phyloP scores from a whole-genome alignment of 2,329 filamentous ascomycete species.

The Atkinsonella hypoxylon region DNA sequence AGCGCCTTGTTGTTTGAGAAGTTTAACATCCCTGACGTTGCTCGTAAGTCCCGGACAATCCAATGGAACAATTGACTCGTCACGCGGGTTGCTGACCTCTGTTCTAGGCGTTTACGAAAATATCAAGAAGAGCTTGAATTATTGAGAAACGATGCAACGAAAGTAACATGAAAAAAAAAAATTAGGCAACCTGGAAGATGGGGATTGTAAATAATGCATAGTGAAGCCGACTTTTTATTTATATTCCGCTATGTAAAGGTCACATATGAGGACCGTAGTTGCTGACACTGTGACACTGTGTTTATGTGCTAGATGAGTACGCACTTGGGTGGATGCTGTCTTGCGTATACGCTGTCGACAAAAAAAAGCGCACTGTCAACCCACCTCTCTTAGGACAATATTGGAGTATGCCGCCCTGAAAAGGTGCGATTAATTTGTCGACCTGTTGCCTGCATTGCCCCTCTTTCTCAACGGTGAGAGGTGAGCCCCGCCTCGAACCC shows the following conservation, averaged over 20 bases:
- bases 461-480: not conserved
- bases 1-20: slow-evolving; percentile 68
- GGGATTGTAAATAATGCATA: slow-evolving; percentile 4
- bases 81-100: not conserved
- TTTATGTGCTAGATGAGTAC: too few species aligned
- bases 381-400: too few species aligned
- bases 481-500: slow-evolving; percentile 13
- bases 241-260: too few species aligned
- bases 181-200: not conserved
- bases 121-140: slow-evolving; percentile 55
- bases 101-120: slow-evolving; percentile 56
- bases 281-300: too few species aligned
- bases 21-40: slow-evolving; percentile 74
- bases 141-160: slow-evolving; percentile 26
- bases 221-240: not conserved
- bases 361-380: too few species aligned
- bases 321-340: too few species aligned
- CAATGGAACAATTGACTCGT: not conserved
- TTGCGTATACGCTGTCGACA: too few species aligned
- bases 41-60: slow-evolving; percentile 48
- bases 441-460: not conserved
- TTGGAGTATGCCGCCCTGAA: too few species aligned
- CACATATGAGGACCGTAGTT: too few species aligned
- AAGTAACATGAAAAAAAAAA: not conserved
- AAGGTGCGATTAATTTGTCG: too few species aligned